These are phyloP conservation scores for Allomyces arbusculus DNA, from an alignment of 192 early-diverging fungal genomes.

Conservation along the genomic window DNA sequence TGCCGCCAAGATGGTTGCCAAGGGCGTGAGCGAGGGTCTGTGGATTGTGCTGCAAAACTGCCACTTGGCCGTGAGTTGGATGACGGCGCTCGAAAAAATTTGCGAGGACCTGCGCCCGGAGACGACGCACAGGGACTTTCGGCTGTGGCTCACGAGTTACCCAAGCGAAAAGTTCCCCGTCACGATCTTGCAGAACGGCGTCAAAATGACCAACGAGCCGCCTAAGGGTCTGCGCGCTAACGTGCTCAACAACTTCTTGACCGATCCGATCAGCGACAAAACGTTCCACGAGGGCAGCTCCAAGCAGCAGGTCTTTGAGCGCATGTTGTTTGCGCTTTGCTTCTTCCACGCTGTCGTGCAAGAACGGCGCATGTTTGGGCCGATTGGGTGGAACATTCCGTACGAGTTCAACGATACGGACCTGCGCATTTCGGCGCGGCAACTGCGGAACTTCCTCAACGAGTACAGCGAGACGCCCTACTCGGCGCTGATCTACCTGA, in stretches of 20 bases:
- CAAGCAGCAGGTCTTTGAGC: constrained; percentile 42
- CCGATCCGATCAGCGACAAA: constrained; percentile 34
- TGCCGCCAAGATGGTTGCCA: constrained; percentile 33
- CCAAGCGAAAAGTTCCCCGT: constrained; percentile 34
- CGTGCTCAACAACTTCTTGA: constrained; percentile 30
- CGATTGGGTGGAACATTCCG: constrained; percentile 34
- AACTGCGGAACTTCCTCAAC: constrained; percentile 39
- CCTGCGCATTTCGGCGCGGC: constrained; percentile 31
- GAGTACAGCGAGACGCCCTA: constrained; percentile 36
- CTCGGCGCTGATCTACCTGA: constrained; percentile 35
- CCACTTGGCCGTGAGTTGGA: constrained; percentile 39
- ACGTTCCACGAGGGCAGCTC: constrained; percentile 29
- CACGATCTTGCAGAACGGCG: constrained; percentile 29
- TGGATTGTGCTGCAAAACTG: constrained; percentile 49
- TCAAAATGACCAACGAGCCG: constrained; percentile 47
- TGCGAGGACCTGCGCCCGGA: constrained; percentile 32
- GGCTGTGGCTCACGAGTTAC: constrained; percentile 39
- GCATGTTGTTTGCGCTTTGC: constrained; percentile 38
- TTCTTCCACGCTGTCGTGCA: constrained; percentile 48
- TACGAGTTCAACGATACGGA: constrained; percentile 48
- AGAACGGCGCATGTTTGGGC: constrained; percentile 2
- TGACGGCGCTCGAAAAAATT: constrained; percentile 31
- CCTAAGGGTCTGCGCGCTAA: constrained; percentile 39
- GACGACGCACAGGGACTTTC: constrained; percentile 28
- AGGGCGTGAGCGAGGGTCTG: constrained; percentile 28